Evolutionary conservation across 2,329 filamentous ascomycete genomes (phyloP).

Genomic region (Cryphonectria carpinicola): DNA sequence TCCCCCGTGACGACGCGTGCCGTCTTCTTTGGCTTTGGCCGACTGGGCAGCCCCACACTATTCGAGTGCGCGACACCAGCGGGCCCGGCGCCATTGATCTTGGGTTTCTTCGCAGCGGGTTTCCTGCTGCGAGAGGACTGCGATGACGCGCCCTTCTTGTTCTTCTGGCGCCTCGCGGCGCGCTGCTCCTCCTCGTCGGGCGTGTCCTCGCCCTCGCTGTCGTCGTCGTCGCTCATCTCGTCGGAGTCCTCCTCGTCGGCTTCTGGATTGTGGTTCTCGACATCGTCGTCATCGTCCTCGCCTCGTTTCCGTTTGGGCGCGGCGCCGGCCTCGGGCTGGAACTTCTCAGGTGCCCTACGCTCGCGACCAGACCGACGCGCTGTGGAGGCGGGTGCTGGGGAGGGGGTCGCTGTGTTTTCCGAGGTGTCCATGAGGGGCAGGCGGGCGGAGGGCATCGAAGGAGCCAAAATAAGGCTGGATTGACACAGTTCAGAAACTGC

Average conservation of each 20-base stretch:
- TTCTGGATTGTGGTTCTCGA: conserved; percentile 51
- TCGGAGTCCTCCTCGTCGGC: conserved; percentile 44
- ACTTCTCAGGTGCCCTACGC: conserved; percentile 63
- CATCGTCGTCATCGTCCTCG: conserved; percentile 50
- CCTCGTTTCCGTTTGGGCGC: conserved; percentile 63
- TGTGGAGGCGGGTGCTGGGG: conserved; percentile 54
- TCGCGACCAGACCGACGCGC: conserved; percentile 72
- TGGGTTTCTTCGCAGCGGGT: conserved; percentile 66
- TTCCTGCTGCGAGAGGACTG: conserved; percentile 54
- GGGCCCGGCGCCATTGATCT: conserved; percentile 59
- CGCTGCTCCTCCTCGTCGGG: conserved; percentile 51
- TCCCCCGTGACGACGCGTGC: conserved; percentile 54
- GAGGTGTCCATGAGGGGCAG: conserved; percentile 56
- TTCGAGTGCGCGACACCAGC: conserved; percentile 42
- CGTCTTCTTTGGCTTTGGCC: conserved; percentile 61
- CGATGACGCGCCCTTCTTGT: conserved; percentile 39
- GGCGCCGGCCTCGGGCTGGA: conserved; percentile 55
- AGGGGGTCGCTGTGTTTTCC: conserved; percentile 59
- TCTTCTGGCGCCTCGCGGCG: conserved; percentile 36
- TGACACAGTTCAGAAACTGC: conserved; percentile 30
- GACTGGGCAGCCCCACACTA: conserved; percentile 47
- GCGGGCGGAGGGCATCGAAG: conserved; percentile 46
- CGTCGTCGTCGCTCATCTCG: conserved; percentile 32
- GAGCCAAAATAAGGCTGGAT: conserved; percentile 9
- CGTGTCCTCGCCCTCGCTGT: conserved; percentile 43